Conservation (phyloP, 768 basidiomycete genomes). For the Collybia mongolica region DNA sequence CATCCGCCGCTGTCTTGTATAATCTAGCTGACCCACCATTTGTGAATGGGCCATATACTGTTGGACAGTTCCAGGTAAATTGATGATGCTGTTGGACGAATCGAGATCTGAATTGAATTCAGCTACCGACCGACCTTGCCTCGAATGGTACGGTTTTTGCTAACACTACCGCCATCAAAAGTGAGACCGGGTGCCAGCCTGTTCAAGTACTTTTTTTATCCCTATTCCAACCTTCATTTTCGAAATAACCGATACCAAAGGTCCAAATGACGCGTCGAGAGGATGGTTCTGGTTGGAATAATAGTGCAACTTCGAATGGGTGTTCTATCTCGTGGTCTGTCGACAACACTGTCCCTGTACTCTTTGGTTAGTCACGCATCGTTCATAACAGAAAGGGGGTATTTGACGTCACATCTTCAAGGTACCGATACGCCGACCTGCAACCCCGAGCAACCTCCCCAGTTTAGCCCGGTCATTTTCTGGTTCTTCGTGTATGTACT, state of each 20-base stretch:
- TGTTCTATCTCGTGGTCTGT: conserved; percentile 43
- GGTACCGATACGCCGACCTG: conserved; percentile 30
- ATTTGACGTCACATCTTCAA: conserved; percentile 8
- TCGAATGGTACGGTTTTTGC: conserved; percentile 46
- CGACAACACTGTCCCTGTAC: conserved; percentile 30
- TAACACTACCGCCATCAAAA: conserved; percentile 49
- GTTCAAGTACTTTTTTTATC: conserved; percentile 27
- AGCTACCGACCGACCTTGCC: conserved; percentile 36
- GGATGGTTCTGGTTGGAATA: conserved; percentile 40
- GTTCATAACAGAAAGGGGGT: neutral
- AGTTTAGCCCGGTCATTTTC: conserved; percentile 52
- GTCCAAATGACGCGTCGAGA: conserved; percentile 32
- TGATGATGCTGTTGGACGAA: neutral
- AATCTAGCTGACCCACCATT: conserved; percentile 45
- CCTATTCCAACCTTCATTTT: neutral
- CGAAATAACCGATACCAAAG: conserved; percentile 14
- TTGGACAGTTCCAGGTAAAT: conserved; percentile 44
- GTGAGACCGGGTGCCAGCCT: conserved; percentile 39
- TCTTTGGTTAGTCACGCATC: conserved; percentile 38
- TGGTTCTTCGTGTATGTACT: conserved; percentile 52
- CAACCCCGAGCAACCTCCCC: conserved; percentile 18
- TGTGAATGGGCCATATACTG: conserved; percentile 40
- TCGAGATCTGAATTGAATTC: neutral
- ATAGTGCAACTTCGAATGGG: conserved; percentile 34
- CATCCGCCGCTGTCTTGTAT: conserved; percentile 48